Evolutionary conservation across 352 stramenopile genomes (phyloP).

Genomic region (Globisporangium nagaii): DNA sequence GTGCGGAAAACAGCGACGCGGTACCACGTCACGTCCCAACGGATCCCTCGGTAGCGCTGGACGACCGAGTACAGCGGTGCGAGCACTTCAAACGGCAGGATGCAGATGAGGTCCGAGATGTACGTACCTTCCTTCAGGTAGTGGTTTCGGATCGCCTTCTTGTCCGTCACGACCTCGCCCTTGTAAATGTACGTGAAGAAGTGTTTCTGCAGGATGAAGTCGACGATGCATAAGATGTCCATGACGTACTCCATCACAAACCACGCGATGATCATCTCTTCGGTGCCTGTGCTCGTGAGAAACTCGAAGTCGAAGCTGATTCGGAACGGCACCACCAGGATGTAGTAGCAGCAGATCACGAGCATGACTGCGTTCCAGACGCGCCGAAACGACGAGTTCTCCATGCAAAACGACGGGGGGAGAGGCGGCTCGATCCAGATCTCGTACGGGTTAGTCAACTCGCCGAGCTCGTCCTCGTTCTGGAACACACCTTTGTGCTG

Average conservation of each 20-base stretch:
- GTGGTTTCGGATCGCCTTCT: slow-evolving; percentile 16
- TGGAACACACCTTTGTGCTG: slow-evolving; percentile 14
- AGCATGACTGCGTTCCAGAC: slow-evolving; percentile 26
- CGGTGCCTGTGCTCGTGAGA: slow-evolving; percentile 6
- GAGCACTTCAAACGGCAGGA: slow-evolving; percentile 27
- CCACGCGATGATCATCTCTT: slow-evolving; percentile 14
- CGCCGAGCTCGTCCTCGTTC: background rate
- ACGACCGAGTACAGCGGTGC: background rate
- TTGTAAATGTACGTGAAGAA: slow-evolving; percentile 28
- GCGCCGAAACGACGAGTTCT: slow-evolving; percentile 21
- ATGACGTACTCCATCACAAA: slow-evolving; percentile 32
- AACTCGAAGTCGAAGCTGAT: slow-evolving; percentile 23
- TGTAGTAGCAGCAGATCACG: slow-evolving; percentile 23
- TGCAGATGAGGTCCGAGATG: slow-evolving; percentile 20
- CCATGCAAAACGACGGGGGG: slow-evolving; percentile 18
- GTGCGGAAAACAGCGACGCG: slow-evolving; percentile 13
- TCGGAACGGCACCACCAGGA: slow-evolving; percentile 26
- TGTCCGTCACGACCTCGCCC: slow-evolving; percentile 26
- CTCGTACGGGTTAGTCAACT: slow-evolving; percentile 10
- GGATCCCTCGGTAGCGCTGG: background rate
- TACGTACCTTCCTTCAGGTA: slow-evolving; percentile 29
- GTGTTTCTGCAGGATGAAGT: slow-evolving; percentile 27
- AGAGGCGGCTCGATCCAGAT: slow-evolving; percentile 27
- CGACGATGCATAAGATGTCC: slow-evolving; percentile 22
- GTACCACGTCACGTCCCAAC: slow-evolving; percentile 11